Evolutionary conservation across 192 early-diverging fungal genomes (phyloP).

Genomic region (Lobulomyces angularis): DNA sequence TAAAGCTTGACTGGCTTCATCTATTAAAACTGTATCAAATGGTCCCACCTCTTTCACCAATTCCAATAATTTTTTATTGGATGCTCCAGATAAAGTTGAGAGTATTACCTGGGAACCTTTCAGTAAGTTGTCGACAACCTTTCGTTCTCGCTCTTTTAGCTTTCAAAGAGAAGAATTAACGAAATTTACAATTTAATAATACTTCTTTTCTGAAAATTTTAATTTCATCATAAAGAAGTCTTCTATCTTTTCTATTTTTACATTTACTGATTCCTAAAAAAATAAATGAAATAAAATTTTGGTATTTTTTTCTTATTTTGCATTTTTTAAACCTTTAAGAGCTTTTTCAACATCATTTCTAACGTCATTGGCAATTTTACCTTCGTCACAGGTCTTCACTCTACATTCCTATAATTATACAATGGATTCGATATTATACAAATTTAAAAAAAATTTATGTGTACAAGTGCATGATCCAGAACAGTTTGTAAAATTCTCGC

Average conservation of each 20-base stretch:
- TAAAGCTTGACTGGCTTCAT: slow-evolving; percentile 75
- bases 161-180: too few species aligned
- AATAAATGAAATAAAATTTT: too few species aligned
- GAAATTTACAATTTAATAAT: too few species aligned
- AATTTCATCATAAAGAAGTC: too few species aligned
- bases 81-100: slow-evolving; percentile 65
- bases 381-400: slow-evolving; percentile 53
- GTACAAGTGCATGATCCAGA: slow-evolving; percentile 54
- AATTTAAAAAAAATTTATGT: not conserved
- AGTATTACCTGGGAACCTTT: slow-evolving; percentile 54
- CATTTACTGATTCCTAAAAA: too few species aligned
- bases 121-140: slow-evolving; percentile 48
- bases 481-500: slow-evolving; percentile 63
- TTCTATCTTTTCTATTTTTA: too few species aligned
- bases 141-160: slow-evolving; percentile 52
- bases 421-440: not conserved
- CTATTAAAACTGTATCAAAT: slow-evolving; percentile 80
- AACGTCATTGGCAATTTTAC: slow-evolving; percentile 60
- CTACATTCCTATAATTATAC: slow-evolving; percentile 26
- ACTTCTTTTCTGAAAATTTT: too few species aligned
- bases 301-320: too few species aligned
- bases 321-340: slow-evolving; percentile 43
- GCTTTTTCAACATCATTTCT: slow-evolving; percentile 62
- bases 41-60: slow-evolving; percentile 32
- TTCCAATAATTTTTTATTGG: slow-evolving; percentile 31